Conservation (phyloP, 2,329 filamentous ascomycete genomes). For the Meredithiella fracta region DNA sequence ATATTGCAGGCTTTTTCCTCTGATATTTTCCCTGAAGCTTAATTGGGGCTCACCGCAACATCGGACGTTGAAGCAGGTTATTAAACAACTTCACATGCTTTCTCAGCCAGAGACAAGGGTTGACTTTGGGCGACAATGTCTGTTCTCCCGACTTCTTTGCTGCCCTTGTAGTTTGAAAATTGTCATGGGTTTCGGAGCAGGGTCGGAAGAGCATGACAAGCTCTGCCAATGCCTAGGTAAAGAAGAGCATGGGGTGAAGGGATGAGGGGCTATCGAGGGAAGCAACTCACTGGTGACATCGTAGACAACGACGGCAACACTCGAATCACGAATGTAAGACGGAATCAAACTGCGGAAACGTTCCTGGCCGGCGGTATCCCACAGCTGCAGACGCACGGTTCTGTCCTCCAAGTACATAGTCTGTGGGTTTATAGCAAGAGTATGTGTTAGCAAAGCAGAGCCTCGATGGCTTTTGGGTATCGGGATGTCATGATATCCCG, state of each 20-base stretch:
- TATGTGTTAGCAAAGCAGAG: conserved; percentile 1
- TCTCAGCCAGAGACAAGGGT: not conserved
- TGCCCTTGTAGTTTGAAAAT: not conserved
- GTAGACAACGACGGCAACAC: conserved; percentile 95
- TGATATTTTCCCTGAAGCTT: not conserved
- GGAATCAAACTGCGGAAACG: conserved; percentile 93
- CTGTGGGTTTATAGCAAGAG: conserved; percentile 26
- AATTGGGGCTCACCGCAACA: conserved; percentile 6
- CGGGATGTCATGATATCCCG: not conserved
- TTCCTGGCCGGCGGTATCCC: conserved; percentile 97
- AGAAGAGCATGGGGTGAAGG: not conserved
- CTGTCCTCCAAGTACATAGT: conserved; percentile 99
- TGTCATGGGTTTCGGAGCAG: conserved; percentile 2
- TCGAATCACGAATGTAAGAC: conserved; percentile 95
- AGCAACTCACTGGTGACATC: conserved; percentile 66
- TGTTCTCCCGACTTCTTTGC: not conserved
- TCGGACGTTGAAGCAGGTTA: not conserved
- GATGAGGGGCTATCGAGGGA: too few species aligned
- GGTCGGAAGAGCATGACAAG: conserved; percentile 5
- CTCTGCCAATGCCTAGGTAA: not conserved
- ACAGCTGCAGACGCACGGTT: conserved; percentile 90
- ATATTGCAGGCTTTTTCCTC: conserved; percentile 3
- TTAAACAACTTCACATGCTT: not conserved
- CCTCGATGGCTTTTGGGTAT: not conserved
- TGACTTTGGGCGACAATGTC: not conserved